Base-by-base conservation (phyloP, 495 filamentous ascomycete genomes). In the Symbiotaphrina buchneri region DNA sequence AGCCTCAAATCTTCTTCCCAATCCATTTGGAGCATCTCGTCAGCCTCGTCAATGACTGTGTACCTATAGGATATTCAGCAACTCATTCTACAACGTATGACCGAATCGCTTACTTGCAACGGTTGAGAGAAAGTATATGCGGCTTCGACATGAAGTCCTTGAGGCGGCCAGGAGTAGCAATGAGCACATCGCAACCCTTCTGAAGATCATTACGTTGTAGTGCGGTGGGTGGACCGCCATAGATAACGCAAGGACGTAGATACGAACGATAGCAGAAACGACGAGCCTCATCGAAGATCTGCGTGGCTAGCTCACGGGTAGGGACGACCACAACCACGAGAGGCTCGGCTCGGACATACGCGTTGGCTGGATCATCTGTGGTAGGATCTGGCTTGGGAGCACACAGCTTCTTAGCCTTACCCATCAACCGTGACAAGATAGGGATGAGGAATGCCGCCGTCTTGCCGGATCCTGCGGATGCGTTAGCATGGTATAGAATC, bases 11-110 rank as follows among this genome's bases (percentile, higher is more conserved):
- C 68, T 0, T 61, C 51, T 28, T 74, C 59, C 81, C 83, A 93
- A 42, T 80, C 77, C 0, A 49, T 23, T 4, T 71, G 47, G 0
- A 97, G 63, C 60, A 95, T 68, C 54, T 94, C 83, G 47, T 97
- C 87, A 1, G 87, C 87, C 47, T 97, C 87, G 32, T 95, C 87
- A 37, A 97, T 74, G 33, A 97, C 68, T 38, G 87, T 73, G 50
- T 66, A 79, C 40, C 70, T 78, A 25, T 18, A n/a, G 29, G 25
- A 36, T 27, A 42, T 41, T 19, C 30, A 33, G 20, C n/a, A 4
- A 10, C 23, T 4, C 10, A 21, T 17, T 20, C 25, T 11, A 19
- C 18, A 28, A 24, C 4, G 14, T 6, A 3, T 19, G 18, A n/a
- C n/a, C n/a, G 13, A 25, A 8, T 25, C 8, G 13, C 55, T 34